Percentiles rank a stretch among this genome's conserved stretches.
Evolutionary conservation across 2,329 filamentous ascomycete genomes (phyloP).

Genomic region (Apiospora arundinis): DNA sequence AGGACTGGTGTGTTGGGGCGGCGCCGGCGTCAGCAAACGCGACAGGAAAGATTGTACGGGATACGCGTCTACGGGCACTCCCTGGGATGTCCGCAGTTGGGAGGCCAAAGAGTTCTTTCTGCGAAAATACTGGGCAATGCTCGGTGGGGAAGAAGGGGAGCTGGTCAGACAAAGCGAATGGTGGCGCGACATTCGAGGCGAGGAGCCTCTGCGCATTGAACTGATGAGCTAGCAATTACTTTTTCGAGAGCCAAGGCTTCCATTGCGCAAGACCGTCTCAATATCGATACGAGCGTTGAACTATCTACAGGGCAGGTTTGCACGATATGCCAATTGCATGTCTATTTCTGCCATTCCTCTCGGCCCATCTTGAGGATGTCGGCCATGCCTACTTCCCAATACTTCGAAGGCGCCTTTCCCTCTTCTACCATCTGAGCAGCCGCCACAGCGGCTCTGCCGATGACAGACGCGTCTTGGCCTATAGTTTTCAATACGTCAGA

Average conservation of each 20-base stretch:
- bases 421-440: conserved; percentile 64
- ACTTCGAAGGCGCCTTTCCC: conserved; percentile 65
- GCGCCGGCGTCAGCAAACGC: conserved; percentile 1
- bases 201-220: conserved; percentile 9
- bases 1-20: conserved; percentile 9
- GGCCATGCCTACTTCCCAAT: conserved; percentile 63
- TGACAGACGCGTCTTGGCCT: conserved; percentile 76
- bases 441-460: conserved; percentile 70
- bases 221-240: not conserved
- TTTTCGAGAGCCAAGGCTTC: not conserved
- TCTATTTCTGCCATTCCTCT: not conserved
- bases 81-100: conserved; percentile 17
- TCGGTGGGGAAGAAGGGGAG: conserved; percentile 6
- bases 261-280: not conserved
- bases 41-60: not conserved
- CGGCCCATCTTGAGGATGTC: conserved; percentile 71
- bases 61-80: not conserved
- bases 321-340: not conserved
- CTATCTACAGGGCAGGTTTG: not conserved
- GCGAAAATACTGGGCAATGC: conserved; percentile 8
- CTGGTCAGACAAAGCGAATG: conserved; percentile 14
- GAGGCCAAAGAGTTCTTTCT: conserved; percentile 4
- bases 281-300: not conserved
- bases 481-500: not conserved
- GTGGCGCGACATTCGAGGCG: conserved; percentile 1